These are phyloP conservation scores for Saccharomyces kudriavzevii DNA, from an alignment of 805 yeast species.

Conservation along the genomic window DNA sequence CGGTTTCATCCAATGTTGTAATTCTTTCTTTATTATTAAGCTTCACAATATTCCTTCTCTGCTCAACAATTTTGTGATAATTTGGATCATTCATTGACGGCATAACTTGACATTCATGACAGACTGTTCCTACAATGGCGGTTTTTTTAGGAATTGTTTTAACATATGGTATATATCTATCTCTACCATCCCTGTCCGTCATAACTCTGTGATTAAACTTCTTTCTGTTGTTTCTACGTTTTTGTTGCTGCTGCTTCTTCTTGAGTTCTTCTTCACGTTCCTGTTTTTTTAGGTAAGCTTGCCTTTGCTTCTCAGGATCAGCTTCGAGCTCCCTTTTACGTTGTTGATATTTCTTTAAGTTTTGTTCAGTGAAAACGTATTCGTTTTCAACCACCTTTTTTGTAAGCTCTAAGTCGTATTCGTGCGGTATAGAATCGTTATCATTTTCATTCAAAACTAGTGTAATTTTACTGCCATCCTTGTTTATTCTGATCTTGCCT, in stretches of 20 bases:
- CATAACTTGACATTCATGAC: conserved; percentile 83
- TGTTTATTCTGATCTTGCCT: conserved; percentile 71
- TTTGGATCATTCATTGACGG: conserved; percentile 70
- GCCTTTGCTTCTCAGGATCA: conserved; percentile 33
- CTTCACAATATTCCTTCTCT: conserved; percentile 41
- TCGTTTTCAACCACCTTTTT: conserved; percentile 79
- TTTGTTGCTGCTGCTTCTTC: conserved; percentile 33
- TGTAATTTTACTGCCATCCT: conserved; percentile 43
- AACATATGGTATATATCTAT: conserved; percentile 65
- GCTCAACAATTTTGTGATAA: conserved; percentile 55
- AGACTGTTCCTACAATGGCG: conserved; percentile 73
- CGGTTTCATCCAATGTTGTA: conserved; percentile 66
- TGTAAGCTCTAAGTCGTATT: conserved; percentile 70
- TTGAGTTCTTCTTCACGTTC: conserved; percentile 30
- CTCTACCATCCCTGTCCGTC: conserved; percentile 35
- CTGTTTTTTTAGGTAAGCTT: conserved; percentile 27
- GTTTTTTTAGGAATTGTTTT: conserved; percentile 87
- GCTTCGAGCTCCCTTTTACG: conserved; percentile 30
- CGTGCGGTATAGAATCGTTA: conserved; percentile 61
- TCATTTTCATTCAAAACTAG: conserved; percentile 46
- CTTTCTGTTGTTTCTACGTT: conserved; percentile 32
- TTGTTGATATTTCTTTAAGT: conserved; percentile 48
- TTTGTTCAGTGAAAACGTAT: conserved; percentile 81
- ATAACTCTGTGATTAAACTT: conserved; percentile 30
- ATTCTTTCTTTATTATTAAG: conserved; percentile 50